A percentile compares a stretch with the other conserved stretches of the same genome.
These are phyloP conservation scores for Fagus crenata DNA, from an alignment of 306 rosid species.

Conservation along the genomic window DNA sequence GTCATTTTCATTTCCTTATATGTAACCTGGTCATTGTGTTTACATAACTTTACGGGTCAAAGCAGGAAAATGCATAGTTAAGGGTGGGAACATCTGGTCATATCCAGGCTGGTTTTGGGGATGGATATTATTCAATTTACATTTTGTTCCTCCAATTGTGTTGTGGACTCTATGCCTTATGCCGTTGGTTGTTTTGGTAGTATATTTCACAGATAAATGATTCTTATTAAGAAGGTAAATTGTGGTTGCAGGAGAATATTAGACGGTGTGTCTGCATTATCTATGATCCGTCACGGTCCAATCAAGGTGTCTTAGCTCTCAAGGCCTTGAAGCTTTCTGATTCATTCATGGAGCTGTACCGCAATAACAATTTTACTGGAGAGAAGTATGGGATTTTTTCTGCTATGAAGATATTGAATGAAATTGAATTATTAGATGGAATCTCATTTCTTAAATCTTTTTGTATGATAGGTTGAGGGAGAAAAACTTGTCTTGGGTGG, in stretches of 20 bases:
- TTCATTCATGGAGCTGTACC: constrained; percentile 91
- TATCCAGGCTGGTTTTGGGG: background rate
- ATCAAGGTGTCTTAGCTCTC: constrained; percentile 88
- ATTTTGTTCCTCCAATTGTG: background rate
- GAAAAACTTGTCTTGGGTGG: constrained; percentile 93
- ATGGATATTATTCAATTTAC: background rate
- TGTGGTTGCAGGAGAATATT: constrained; percentile 73
- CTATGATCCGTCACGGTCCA: constrained; percentile 89
- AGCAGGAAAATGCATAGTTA: background rate
- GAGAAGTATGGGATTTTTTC: constrained; percentile 69
- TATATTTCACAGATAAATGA: constrained; percentile 4
- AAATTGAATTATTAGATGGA: constrained; percentile 23
- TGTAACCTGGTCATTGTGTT: too few species aligned
- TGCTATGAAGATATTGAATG: background rate
- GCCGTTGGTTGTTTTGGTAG: background rate
- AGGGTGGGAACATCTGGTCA: background rate
- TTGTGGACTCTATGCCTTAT: background rate
- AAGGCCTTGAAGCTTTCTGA: constrained; percentile 95
- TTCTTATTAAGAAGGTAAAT: constrained; percentile 1
- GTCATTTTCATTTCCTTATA: too few species aligned
- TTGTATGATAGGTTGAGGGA: constrained; percentile 77
- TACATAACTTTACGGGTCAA: too few species aligned
- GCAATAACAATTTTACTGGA: constrained; percentile 84
- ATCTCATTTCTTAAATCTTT: constrained; percentile 33
- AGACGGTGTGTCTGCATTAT: constrained; percentile 93